A percentile compares a stretch with the other conserved stretches of the same genome.
These are phyloP conservation scores for Aspergillus fumigatus DNA, from an alignment of 2,329 filamentous ascomycete genomes.

Conservation along the genomic window DNA sequence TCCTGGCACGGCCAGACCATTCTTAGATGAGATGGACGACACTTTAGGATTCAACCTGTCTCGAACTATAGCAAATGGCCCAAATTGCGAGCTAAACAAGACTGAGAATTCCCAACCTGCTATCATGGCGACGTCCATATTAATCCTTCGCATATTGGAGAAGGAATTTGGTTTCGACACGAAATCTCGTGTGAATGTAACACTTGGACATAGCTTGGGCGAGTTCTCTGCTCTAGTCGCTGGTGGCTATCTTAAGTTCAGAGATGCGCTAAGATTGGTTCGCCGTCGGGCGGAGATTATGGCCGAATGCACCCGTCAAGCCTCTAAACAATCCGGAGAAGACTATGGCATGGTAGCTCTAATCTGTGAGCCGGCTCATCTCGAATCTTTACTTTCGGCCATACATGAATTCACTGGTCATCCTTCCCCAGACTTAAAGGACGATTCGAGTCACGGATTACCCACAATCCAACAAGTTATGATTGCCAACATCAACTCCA, in stretches of 20 bases:
- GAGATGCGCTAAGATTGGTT: conserved; percentile 73
- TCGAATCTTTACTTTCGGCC: conserved; percentile 63
- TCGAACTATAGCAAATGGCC: conserved; percentile 71
- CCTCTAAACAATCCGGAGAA: conserved; percentile 63
- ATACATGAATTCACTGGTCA: conserved; percentile 77
- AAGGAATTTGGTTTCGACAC: conserved; percentile 75
- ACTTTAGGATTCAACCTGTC: conserved; percentile 71
- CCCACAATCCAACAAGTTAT: conserved; percentile 80
- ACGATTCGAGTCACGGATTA: conserved; percentile 62
- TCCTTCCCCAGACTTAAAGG: conserved; percentile 59
- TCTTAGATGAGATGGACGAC: conserved; percentile 81
- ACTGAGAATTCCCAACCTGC: conserved; percentile 90
- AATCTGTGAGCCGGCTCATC: conserved; percentile 77
- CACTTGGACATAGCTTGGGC: conserved; percentile 83
- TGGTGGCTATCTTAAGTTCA: conserved; percentile 71
- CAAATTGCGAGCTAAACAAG: conserved; percentile 69
- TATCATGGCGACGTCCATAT: conserved; percentile 90
- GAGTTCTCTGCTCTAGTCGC: conserved; percentile 90
- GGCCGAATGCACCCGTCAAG: conserved; percentile 67
- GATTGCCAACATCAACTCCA: conserved; percentile 92
- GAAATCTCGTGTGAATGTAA: conserved; percentile 68
- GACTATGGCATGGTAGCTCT: conserved; percentile 94
- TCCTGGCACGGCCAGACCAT: conserved; percentile 67
- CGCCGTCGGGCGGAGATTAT: conserved; percentile 75
- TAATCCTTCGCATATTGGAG: conserved; percentile 84